Evolutionary conservation across 495 filamentous ascomycete species (phyloP).

Genomic region (Daldinia bambusicola): DNA sequence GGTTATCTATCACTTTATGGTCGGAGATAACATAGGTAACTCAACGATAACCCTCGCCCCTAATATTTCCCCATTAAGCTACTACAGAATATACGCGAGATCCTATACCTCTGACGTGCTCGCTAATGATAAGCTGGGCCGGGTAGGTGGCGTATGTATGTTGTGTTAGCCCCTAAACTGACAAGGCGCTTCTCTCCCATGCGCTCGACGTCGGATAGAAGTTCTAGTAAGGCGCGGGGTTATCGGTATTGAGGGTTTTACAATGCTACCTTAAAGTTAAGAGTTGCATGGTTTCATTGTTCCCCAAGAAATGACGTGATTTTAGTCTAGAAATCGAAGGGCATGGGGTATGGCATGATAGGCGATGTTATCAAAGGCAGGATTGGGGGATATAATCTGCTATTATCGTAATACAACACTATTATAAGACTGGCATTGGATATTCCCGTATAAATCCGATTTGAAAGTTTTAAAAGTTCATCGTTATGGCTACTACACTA

Average conservation of each 20-base stretch:
- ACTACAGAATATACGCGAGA: constrained; percentile 8
- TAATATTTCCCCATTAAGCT: not conserved
- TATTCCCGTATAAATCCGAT: not conserved
- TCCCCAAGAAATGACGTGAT: constrained; percentile 28
- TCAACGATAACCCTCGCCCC: constrained; percentile 2
- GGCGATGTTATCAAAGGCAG: constrained; percentile 1
- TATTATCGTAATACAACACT: not conserved
- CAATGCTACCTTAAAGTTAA: constrained; percentile 20
- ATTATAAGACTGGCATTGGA: not conserved
- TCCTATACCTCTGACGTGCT: constrained; percentile 20
- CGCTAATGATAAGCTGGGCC: not conserved
- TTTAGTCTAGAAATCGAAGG: constrained; percentile 24
- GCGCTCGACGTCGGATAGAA: constrained; percentile 1
- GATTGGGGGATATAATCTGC: not conserved
- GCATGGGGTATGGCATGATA: constrained; percentile 17
- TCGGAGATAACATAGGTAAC: not conserved
- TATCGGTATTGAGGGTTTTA: not conserved
- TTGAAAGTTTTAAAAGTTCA: not conserved
- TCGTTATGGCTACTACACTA: constrained; percentile 28
- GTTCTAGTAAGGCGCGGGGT: constrained; percentile 16
- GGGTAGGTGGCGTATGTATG: constrained; percentile 6
- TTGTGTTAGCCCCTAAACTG: constrained; percentile 1
- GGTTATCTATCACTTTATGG: not conserved
- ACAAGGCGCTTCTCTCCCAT: not conserved
- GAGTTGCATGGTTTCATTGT: constrained; percentile 9